phyloP scores from a whole-genome alignment of 2,329 filamentous ascomycete genomes.

The Nothopassalora personata region DNA sequence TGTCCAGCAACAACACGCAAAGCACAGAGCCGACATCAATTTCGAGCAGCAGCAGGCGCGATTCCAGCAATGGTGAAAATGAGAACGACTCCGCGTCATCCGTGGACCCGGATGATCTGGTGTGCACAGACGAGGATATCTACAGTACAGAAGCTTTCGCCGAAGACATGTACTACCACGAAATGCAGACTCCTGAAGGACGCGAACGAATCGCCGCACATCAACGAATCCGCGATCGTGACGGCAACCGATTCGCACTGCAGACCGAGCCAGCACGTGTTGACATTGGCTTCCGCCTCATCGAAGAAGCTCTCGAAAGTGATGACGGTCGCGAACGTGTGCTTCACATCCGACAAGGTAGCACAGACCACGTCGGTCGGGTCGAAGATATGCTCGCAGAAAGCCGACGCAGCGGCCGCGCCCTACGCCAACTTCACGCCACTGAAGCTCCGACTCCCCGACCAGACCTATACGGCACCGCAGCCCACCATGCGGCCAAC shows the following conservation, averaged over 20 bases:
- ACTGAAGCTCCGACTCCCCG: constrained; percentile 11
- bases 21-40: constrained; percentile 31
- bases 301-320: constrained; percentile 28
- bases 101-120: constrained; percentile 46
- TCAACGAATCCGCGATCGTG: constrained; percentile 31
- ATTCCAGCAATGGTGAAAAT: constrained; percentile 38
- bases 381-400: constrained; percentile 9
- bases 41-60: constrained; percentile 25
- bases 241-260: constrained; percentile 26
- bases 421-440: not conserved
- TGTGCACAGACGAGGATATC: constrained; percentile 27
- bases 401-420: constrained; percentile 2
- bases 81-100: constrained; percentile 50
- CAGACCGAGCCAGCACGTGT: constrained; percentile 19
- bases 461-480: constrained; percentile 18
- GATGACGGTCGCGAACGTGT: constrained; percentile 26
- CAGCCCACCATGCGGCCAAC: constrained; percentile 10
- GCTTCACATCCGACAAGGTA: constrained; percentile 13
- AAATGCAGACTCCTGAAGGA: constrained; percentile 24
- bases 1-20: constrained; percentile 26
- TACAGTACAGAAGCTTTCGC: constrained; percentile 25
- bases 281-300: constrained; percentile 30
- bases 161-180: constrained; percentile 26
- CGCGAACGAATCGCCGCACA: constrained; percentile 23
- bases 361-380: constrained; percentile 4